Evolutionary conservation across 2,329 filamentous ascomycete species (phyloP).

Genomic region (Fusarium sp.): DNA sequence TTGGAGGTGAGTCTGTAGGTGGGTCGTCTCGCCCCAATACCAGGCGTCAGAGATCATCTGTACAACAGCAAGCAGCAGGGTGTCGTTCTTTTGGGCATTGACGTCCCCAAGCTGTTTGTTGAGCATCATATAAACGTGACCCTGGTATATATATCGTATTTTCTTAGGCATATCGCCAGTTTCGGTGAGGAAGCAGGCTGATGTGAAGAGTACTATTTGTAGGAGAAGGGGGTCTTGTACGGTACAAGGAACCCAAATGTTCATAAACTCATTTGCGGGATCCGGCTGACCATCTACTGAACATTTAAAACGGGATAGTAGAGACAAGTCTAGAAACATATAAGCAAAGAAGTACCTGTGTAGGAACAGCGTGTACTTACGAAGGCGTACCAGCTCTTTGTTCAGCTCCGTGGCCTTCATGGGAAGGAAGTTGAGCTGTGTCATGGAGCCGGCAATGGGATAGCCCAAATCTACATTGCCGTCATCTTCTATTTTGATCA

Average conservation of each 20-base stretch:
- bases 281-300: conserved; percentile 62
- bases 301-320: conserved; percentile 63
- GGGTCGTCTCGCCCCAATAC: conserved; percentile 62
- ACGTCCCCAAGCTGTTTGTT: conserved; percentile 58
- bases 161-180: conserved; percentile 59
- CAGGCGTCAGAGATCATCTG: conserved; percentile 64
- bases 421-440: conserved; percentile 55
- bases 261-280: conserved; percentile 58
- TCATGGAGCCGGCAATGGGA: conserved; percentile 46
- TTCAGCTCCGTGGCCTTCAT: conserved; percentile 57
- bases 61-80: conserved; percentile 59
- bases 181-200: conserved; percentile 63
- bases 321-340: conserved; percentile 55
- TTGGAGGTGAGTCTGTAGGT: conserved; percentile 58
- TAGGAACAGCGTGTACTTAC: conserved; percentile 48
- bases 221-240: conserved; percentile 62
- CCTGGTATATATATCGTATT: conserved; percentile 57
- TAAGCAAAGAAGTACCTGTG: background rate
- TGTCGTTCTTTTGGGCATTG: conserved; percentile 55
- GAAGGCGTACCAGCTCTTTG: conserved; percentile 60
- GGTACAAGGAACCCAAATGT: conserved; percentile 60
- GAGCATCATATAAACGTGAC: conserved; percentile 57
- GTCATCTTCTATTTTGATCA: conserved; percentile 11
- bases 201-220: conserved; percentile 62
- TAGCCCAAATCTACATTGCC: conserved; percentile 30